These are phyloP conservation scores for Metschnikowia matae DNA, from an alignment of 805 yeast species.

Conservation along the genomic window DNA sequence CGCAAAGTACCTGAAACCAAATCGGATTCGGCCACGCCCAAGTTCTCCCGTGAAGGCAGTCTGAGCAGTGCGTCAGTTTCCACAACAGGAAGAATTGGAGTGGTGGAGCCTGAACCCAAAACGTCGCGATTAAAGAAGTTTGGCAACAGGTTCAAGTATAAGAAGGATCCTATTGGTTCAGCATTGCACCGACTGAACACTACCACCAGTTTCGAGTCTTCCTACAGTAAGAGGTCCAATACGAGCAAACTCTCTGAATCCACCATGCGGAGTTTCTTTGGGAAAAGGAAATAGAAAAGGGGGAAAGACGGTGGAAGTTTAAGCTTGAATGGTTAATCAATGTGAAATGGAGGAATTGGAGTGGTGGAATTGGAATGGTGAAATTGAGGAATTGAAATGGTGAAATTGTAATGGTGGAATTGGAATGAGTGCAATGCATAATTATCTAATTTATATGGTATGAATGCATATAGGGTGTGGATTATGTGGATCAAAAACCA, in stretches of 20 bases:
- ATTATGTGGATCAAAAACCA: no score
- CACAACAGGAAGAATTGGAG: neutral
- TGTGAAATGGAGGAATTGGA: no score
- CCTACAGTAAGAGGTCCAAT: slow-evolving; percentile 18
- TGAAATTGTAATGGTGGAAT: no score
- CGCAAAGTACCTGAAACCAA: slow-evolving; percentile 6
- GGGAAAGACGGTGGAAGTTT: neutral
- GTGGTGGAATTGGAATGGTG: no score
- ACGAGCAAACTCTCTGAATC: slow-evolving; percentile 5
- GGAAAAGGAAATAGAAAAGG: slow-evolving; percentile 2
- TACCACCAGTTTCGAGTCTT: slow-evolving; percentile 19
- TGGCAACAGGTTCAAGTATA: slow-evolving; percentile 14
- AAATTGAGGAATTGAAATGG: no score
- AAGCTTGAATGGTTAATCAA: neutral
- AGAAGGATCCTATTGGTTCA: slow-evolving; percentile 8
- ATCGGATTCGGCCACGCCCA: slow-evolving; percentile 5
- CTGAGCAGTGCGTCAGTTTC: neutral
- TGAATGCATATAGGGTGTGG: no score
- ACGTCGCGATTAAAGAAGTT: slow-evolving; percentile 16
- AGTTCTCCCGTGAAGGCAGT: slow-evolving; percentile 7
- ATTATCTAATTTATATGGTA: no score
- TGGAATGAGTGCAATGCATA: no score
- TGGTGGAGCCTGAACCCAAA: slow-evolving; percentile 15
- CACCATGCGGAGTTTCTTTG: slow-evolving; percentile 7
- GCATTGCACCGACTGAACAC: slow-evolving; percentile 16